These are phyloP conservation scores for Alternaria ventricosa DNA, from an alignment of 2,329 filamentous ascomycete species.

Conservation along the genomic window DNA sequence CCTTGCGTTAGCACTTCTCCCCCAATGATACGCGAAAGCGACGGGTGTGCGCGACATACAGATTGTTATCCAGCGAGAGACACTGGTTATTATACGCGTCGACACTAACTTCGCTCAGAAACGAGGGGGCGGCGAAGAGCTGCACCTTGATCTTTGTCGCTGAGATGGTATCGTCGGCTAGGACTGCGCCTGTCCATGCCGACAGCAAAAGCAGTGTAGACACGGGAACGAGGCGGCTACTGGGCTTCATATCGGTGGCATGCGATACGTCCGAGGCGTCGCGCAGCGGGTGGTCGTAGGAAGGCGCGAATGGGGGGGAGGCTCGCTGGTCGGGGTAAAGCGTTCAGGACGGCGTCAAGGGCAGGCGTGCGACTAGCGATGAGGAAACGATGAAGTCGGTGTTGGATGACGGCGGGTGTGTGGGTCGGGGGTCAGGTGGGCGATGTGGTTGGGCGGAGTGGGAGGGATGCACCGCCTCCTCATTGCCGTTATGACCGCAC, in stretches of 20 bases:
- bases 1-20: not conserved
- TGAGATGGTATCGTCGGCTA: slow-evolving; percentile 28
- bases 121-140: slow-evolving; percentile 42
- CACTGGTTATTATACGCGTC: slow-evolving; percentile 40
- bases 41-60: slow-evolving; percentile 25
- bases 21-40: not conserved
- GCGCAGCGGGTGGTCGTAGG: not conserved
- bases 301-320: too few relatives aligned
- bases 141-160: slow-evolving; percentile 42
- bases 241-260: slow-evolving; percentile 17
- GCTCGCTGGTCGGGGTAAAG: not conserved
- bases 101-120: slow-evolving; percentile 39
- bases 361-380: not conserved
- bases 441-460: not conserved
- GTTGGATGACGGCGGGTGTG: not conserved
- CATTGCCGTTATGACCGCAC: not conserved
- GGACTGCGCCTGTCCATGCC: slow-evolving; percentile 5
- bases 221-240: slow-evolving; percentile 4
- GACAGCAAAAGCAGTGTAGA: slow-evolving; percentile 10
- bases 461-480: not conserved
- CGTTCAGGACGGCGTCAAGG: not conserved
- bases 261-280: not conserved
- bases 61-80: slow-evolving; percentile 41
- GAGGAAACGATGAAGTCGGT: not conserved
- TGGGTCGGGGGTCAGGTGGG: not conserved